Evolutionary conservation across 1,284 basidiomycete species (phyloP).

Genomic region (Papiliotrema fonsecae): DNA sequence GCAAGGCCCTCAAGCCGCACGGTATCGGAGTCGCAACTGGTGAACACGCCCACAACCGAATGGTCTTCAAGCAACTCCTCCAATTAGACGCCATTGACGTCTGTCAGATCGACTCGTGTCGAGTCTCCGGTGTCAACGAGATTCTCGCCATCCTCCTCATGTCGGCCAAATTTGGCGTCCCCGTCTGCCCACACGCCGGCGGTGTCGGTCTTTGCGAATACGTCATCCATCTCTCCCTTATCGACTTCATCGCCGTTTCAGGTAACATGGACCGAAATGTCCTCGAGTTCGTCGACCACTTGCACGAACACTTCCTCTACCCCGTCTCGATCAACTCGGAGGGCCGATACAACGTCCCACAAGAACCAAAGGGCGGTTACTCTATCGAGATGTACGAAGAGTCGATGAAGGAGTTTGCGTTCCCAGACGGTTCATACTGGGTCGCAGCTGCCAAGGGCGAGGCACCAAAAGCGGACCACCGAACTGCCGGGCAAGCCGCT

Average conservation of each 20-base stretch:
- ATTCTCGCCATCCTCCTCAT: conserved; percentile 88
- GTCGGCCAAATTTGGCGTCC: conserved; percentile 78
- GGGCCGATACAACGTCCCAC: conserved; percentile 71
- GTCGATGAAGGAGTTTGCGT: conserved; percentile 47
- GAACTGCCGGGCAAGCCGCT: conserved; percentile 11
- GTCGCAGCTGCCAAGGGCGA: conserved; percentile 36
- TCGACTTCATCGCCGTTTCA: conserved; percentile 88
- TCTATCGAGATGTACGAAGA: conserved; percentile 49
- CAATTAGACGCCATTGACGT: conserved; percentile 92
- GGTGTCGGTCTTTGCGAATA: conserved; percentile 94
- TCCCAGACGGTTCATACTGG: conserved; percentile 51
- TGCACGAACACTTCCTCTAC: conserved; percentile 87
- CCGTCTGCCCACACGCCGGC: conserved; percentile 91
- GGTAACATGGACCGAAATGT: conserved; percentile 91
- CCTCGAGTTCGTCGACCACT: conserved; percentile 65
- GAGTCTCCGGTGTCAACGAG: conserved; percentile 88
- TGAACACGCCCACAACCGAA: conserved; percentile 91
- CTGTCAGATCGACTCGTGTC: conserved; percentile 92
- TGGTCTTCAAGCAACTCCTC: conserved; percentile 94
- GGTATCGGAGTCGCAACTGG: conserved; percentile 92
- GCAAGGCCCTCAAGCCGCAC: conserved; percentile 62
- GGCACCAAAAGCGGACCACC: conserved; percentile 15
- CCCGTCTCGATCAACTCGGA: conserved; percentile 81
- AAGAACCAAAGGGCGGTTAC: conserved; percentile 49
- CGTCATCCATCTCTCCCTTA: conserved; percentile 58